Evolutionary conservation across 352 stramenopile genomes (phyloP), one percentile per base, ranked within the genome.

Genomic region (Phytophthora capsici): DNA sequence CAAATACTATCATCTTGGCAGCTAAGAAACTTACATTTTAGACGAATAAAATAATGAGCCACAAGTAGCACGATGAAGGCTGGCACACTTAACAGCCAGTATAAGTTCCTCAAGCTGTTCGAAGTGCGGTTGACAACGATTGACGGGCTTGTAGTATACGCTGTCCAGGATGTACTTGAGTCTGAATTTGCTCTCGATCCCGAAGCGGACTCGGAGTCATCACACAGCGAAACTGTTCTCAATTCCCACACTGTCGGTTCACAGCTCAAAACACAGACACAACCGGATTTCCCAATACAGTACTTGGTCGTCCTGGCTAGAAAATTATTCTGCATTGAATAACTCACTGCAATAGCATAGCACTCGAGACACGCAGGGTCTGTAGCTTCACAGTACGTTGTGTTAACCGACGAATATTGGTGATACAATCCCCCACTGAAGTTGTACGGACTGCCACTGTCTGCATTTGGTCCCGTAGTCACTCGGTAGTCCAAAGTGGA

Each of bases 181-280:
- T 17, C 44, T 9, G 47, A 56, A 14, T 14, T 30, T 1, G 26
- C 8, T 2, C 1, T 30, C 34, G 44, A 59, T 2, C 9, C n/a
- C 20, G 53, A 43, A 3, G 34, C 17, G 5, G 64, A 57, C 6
- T 57, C 53, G 16, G 57, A 65, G 7, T 66, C 62, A 16, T 64
- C 57, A 57, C 71, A 79, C 20, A 63, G 32, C 20, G 45, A 55
- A 17, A 57, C 25, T 4, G 48, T 65, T 34, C 63, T 62, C 13
- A 65, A 38, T 28, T 54, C 20, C 57, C 63, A 79, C 25, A 76
- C 66, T 10, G 64, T 59, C 30, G 69, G 53, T 25, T 86, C 75
- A 34, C 80, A 89, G 26, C 69, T 75, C 32, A 86, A 14, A 16
- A 89, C 71, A 57, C 80, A 89, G 13, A 89, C 77, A 52, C 80